These are phyloP conservation scores for Pelargonium citronellum DNA, from an alignment of 441 rosid genomes.

Conservation along the genomic window DNA sequence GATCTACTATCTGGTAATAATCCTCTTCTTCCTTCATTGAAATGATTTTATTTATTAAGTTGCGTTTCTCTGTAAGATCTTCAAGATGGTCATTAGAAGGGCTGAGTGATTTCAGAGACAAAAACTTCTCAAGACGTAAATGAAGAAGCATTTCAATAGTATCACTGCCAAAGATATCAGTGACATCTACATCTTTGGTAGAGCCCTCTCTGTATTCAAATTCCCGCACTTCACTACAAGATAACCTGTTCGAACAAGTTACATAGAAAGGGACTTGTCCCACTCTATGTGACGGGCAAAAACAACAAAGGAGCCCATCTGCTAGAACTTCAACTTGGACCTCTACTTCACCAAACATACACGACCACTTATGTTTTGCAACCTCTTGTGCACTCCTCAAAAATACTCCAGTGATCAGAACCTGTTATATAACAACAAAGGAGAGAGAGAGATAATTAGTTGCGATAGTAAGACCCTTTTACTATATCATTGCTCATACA, in stretches of 20 bases:
- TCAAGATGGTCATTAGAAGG: slow-evolving; percentile 18
- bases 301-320: slow-evolving; percentile 70
- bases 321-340: slow-evolving; percentile 76
- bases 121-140: slow-evolving; percentile 50
- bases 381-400: slow-evolving; percentile 49
- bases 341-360: slow-evolving; percentile 96
- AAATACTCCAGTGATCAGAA: slow-evolving; percentile 65
- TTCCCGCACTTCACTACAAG: slow-evolving; percentile 95
- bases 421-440: slow-evolving; percentile 33
- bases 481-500: slow-evolving; percentile 3
- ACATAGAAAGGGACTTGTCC: slow-evolving; percentile 87
- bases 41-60: slow-evolving; percentile 48
- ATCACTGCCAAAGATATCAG: slow-evolving; percentile 34
- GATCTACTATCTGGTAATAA: slow-evolving; percentile 44
- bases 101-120: slow-evolving; percentile 38
- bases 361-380: slow-evolving; percentile 56
- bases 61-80: slow-evolving; percentile 31
- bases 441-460: neutral
- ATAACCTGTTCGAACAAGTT: slow-evolving; percentile 82
- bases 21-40: slow-evolving; percentile 54
- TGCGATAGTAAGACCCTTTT: neutral
- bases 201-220: slow-evolving; percentile 53
- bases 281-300: slow-evolving; percentile 54
- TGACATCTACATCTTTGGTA: slow-evolving; percentile 29
- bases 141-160: slow-evolving; percentile 37